These are phyloP conservation scores for Zea luxurians DNA, from an alignment of 176 grass and related monocot species.

Conservation along the genomic window DNA sequence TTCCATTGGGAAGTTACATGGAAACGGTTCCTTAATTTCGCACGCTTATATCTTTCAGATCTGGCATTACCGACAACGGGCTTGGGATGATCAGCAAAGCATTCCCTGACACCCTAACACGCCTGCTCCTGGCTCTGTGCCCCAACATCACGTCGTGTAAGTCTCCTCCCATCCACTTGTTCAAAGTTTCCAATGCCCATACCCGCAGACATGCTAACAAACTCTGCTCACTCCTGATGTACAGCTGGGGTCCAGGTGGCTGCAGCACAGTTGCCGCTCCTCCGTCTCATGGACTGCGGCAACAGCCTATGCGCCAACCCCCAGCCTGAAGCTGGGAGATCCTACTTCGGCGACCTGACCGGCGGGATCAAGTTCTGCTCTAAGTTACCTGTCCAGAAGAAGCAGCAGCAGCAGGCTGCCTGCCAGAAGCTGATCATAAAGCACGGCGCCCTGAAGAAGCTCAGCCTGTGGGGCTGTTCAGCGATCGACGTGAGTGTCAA, in stretches of 20 bases:
- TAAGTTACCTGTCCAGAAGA: constrained; percentile 29
- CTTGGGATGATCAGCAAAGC: constrained; percentile 81
- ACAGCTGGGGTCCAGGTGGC: constrained; percentile 77
- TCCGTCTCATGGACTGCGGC: constrained; percentile 82
- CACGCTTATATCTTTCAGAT: constrained; percentile 54
- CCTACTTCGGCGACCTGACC: constrained; percentile 44
- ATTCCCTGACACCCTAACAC: constrained; percentile 58
- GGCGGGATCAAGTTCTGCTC: constrained; percentile 50
- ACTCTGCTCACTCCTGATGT: constrained; percentile 13
- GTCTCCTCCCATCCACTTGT: background rate
- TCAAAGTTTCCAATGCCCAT: background rate
- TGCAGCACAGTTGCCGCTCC: constrained; percentile 67
- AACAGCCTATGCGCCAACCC: constrained; percentile 57
- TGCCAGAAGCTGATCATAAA: constrained; percentile 87
- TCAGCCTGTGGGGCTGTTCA: constrained; percentile 92
- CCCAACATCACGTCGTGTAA: constrained; percentile 90
- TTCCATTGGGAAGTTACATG: background rate
- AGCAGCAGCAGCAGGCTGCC: constrained; percentile 21
- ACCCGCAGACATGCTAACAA: background rate
- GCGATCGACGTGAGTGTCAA: constrained; percentile 59
- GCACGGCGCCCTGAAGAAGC: constrained; percentile 63
- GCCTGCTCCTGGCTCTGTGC: constrained; percentile 65
- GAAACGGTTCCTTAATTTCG: background rate
- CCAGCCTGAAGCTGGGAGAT: constrained; percentile 38
- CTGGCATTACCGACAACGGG: constrained; percentile 81